phyloP scores from a whole-genome alignment of 2,329 filamentous ascomycete genomes.

The Triangularia setosa region DNA sequence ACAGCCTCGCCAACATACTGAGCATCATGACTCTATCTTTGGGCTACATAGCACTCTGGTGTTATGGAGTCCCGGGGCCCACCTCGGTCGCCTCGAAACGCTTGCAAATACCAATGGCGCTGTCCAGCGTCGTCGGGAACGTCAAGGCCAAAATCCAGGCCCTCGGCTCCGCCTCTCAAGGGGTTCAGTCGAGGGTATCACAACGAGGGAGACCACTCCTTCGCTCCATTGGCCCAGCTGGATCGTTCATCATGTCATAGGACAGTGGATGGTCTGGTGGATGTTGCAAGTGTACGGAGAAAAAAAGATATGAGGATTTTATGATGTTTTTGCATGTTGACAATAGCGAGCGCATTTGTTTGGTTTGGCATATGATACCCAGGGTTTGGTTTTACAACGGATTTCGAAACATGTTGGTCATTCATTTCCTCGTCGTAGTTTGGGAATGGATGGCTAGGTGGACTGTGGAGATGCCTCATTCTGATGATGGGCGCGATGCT shows the following conservation, averaged over 20 bases:
- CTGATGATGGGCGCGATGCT: slow-evolving; percentile 1
- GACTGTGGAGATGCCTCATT: neutral
- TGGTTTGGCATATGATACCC: slow-evolving; percentile 22
- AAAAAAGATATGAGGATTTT: slow-evolving; percentile 1
- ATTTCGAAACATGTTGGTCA: slow-evolving; percentile 25
- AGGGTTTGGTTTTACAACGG: slow-evolving; percentile 16
- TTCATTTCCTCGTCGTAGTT: slow-evolving; percentile 14
- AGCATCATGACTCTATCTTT: slow-evolving; percentile 19
- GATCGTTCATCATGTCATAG: slow-evolving; percentile 11
- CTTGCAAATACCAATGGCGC: slow-evolving; percentile 12
- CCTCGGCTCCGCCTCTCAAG: slow-evolving; percentile 2
- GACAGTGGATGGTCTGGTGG: slow-evolving; percentile 5
- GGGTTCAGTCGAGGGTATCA: slow-evolving; percentile 12
- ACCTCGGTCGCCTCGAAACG: slow-evolving; percentile 11
- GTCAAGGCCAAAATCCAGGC: slow-evolving; percentile 25
- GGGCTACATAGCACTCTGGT: slow-evolving; percentile 14
- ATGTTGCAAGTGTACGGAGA: slow-evolving; percentile 3
- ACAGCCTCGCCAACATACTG: slow-evolving; percentile 19
- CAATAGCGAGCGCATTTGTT: slow-evolving; percentile 15
- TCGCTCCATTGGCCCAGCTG: slow-evolving; percentile 7
- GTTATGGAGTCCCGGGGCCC: slow-evolving; percentile 10
- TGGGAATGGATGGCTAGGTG: neutral
- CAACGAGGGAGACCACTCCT: slow-evolving; percentile 6
- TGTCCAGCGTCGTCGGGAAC: slow-evolving; percentile 17
- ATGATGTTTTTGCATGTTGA: slow-evolving; percentile 15